phyloP scores from a whole-genome alignment of 2,329 filamentous ascomycete species.

The Trichoderma sp. region DNA sequence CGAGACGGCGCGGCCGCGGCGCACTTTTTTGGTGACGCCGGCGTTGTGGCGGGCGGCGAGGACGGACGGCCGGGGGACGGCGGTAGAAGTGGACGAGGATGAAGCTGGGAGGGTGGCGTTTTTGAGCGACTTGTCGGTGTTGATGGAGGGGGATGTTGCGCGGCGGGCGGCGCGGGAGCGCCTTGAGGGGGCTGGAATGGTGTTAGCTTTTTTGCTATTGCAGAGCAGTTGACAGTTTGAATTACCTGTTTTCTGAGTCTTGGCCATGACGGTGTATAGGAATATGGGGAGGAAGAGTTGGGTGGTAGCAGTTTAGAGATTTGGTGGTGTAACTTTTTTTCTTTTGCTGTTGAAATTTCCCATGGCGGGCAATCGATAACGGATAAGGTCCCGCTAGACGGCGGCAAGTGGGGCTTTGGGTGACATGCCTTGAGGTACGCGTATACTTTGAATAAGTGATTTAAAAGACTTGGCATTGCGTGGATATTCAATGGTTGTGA shows the following conservation, averaged over 20 bases:
- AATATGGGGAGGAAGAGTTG: not conserved
- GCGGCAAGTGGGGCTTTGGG: conserved; percentile 9
- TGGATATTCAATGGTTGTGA: not conserved
- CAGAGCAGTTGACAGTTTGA: not conserved
- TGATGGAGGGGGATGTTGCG: conserved; percentile 68
- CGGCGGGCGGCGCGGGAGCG: conserved; percentile 76
- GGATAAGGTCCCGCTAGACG: not conserved
- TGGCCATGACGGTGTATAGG: not conserved
- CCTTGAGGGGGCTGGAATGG: conserved; percentile 56
- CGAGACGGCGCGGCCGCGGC: conserved; percentile 56
- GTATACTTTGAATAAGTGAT: not conserved
- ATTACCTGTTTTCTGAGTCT: conserved; percentile 5
- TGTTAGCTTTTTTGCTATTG: not conserved
- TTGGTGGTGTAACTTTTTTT: conserved; percentile 5
- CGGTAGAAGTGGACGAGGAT: not conserved
- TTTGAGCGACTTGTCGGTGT: conserved; percentile 72
- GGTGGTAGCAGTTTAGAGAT: not conserved
- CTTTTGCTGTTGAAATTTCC: conserved; percentile 22
- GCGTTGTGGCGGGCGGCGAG: conserved; percentile 67
- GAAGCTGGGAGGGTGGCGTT: conserved; percentile 54
- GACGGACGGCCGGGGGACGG: conserved; percentile 61
- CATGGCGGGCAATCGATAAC: conserved; percentile 8
- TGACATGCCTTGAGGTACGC: not conserved
- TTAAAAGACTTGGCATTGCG: no score
- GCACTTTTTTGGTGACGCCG: conserved; percentile 69